Evolutionary conservation across 805 yeast species (phyloP).

Genomic region (Metschnikowia dekortorum): DNA sequence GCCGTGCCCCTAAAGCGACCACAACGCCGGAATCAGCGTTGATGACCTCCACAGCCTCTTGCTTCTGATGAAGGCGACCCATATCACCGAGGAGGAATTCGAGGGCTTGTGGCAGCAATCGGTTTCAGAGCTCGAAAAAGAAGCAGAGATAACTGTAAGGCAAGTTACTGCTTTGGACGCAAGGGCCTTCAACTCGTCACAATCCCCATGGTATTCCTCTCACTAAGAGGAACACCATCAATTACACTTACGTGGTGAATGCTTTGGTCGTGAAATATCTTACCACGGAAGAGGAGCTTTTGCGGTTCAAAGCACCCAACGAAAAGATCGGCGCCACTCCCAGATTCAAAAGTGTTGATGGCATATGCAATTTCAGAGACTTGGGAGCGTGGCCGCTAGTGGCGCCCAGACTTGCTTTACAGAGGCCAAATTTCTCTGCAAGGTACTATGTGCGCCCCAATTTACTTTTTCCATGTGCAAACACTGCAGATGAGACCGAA

Average conservation of each 20-base stretch:
- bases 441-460: slow-evolving; percentile 48
- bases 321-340: slow-evolving; percentile 34
- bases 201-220: slow-evolving; percentile 43
- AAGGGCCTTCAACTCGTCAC: background rate
- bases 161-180: slow-evolving; percentile 43
- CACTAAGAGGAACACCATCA: slow-evolving; percentile 42
- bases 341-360: slow-evolving; percentile 63
- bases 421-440: background rate
- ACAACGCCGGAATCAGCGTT: slow-evolving; percentile 48
- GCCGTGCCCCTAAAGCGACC: slow-evolving; percentile 42
- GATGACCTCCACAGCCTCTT: slow-evolving; percentile 52
- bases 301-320: slow-evolving; percentile 45
- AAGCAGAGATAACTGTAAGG: slow-evolving; percentile 75
- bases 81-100: slow-evolving; percentile 58
- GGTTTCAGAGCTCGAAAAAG: slow-evolving; percentile 52
- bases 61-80: slow-evolving; percentile 41
- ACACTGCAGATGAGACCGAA: slow-evolving; percentile 47
- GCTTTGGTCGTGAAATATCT: slow-evolving; percentile 48
- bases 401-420: slow-evolving; percentile 18
- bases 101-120: slow-evolving; percentile 71
- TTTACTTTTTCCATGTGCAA: slow-evolving; percentile 59
- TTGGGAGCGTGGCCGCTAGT: slow-evolving; percentile 66
- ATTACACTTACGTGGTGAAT: slow-evolving; percentile 54
- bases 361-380: slow-evolving; percentile 72
- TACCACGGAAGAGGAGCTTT: slow-evolving; percentile 42